Base-by-base conservation (phyloP, 2,329 filamentous ascomycete species). In the Trichoderma sp. region DNA sequence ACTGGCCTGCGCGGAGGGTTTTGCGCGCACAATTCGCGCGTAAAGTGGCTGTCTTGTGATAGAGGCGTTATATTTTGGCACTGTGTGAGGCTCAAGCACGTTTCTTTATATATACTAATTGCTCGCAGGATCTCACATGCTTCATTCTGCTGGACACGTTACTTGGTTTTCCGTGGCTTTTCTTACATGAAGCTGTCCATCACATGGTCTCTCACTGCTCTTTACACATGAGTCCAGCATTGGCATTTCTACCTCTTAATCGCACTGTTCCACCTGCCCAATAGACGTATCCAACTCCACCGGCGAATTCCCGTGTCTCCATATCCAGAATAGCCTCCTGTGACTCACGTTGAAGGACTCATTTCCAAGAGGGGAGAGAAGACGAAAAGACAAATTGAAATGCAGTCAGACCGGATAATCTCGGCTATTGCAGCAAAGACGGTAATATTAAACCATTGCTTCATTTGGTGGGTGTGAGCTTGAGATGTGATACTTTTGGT, bases 1-100 rank as follows among this genome's bases (percentile, higher is more conserved):
- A 55, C 57, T 62, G 63, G 69, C 28, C 20, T 15, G 69, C 20
- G 39, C 62, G 4, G 64, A 47, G 28, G 23, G 15, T 30, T 32
- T 57, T 5, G n/a, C 26, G 59, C 47, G 32, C 23, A 43, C 43
- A 36, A 64, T 65, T 64, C 47, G 59, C 61, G 68, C 68, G 68
- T 66, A 71, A 71, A 71, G 68, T 71, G 68, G 59, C 47, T 12
- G 50, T 65, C 50, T 32, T 43, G 61, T 34, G 34, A 65, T 32
- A 30, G 8, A 30, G 47, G 23, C 6, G 6, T 5, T 6, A 43
- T 3, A 8, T 12, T 39, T 70, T 70, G 30, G 11, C 68, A 70
- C 68, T 70, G 68, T 64, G 50, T 23, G 20, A 32, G 55, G 53
- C 30, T 50, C 6, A 47, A 28, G 17, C n/a, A 9, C 26, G 3